Percentiles rank a stretch among this genome's conserved stretches.
Evolutionary conservation across 2,329 filamentous ascomycete species (phyloP).

Genomic region (Fusarium torreyae): DNA sequence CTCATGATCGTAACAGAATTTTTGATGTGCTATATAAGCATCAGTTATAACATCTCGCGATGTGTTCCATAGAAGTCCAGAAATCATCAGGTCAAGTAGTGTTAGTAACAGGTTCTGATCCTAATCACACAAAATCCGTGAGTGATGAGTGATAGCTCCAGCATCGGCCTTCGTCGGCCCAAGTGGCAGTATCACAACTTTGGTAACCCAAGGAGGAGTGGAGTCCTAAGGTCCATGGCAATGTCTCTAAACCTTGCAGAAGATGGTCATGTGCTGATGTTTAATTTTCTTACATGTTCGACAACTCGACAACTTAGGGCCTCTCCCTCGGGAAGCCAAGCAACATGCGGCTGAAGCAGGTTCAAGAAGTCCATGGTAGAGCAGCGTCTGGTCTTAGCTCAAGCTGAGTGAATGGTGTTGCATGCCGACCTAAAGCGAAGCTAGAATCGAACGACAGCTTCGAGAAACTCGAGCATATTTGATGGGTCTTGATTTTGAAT

Average conservation of each 20-base stretch:
- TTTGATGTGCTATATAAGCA: neutral
- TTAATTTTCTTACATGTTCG: conserved; percentile 9
- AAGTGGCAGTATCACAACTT: neutral
- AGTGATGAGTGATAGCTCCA: neutral
- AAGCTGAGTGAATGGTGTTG: neutral
- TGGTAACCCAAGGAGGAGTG: conserved; percentile 22
- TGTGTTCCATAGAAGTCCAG: neutral
- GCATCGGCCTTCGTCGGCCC: conserved; percentile 11
- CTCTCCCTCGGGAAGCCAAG: conserved; percentile 1
- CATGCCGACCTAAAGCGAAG: neutral
- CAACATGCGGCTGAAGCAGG: neutral
- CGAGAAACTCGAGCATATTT: conserved; percentile 7
- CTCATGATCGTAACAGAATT: neutral
- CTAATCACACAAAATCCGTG: neutral
- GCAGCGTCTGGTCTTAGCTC: accelerated
- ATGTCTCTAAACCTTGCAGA: conserved; percentile 10
- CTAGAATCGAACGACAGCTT: neutral
- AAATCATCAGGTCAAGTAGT: neutral
- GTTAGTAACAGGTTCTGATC: neutral
- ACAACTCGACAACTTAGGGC: neutral
- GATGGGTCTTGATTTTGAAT: neutral
- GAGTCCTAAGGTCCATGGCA: conserved; percentile 15
- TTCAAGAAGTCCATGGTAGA: neutral
- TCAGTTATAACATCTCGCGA: neutral
- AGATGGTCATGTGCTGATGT: conserved; percentile 14